Conservation (phyloP, 2,329 filamentous ascomycete species). For the Colletotrichum echinochloae region DNA sequence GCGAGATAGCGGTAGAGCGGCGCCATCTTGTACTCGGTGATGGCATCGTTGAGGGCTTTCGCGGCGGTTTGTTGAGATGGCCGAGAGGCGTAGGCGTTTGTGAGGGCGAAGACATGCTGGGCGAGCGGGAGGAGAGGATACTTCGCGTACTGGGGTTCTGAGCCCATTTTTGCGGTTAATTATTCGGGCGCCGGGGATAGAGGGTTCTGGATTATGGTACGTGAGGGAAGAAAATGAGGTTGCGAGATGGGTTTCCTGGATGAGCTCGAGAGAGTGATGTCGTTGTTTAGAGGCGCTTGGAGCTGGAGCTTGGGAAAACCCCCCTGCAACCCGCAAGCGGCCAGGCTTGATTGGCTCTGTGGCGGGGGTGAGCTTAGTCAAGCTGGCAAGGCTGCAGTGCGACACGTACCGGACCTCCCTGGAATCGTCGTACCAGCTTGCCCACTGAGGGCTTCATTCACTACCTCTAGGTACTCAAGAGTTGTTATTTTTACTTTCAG, state of each 20-base stretch:
- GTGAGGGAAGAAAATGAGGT: conserved; percentile 19
- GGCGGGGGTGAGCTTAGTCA: conserved; percentile 35
- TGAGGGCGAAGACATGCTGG: conserved; percentile 89
- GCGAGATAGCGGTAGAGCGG: conserved; percentile 87
- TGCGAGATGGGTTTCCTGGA: conserved; percentile 20
- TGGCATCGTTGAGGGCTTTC: conserved; percentile 84
- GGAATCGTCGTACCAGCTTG: neutral
- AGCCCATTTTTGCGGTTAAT: conserved; percentile 64
- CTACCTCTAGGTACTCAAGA: no score
- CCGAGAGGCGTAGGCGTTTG: conserved; percentile 79
- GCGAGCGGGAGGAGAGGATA: conserved; percentile 85
- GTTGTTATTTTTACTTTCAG: neutral
- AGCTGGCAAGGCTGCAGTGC: conserved; percentile 40
- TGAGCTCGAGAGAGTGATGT: conserved; percentile 38
- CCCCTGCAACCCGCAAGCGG: conserved; percentile 39
- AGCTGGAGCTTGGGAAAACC: conserved; percentile 36
- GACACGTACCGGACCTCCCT: conserved; percentile 40
- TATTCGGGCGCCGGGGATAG: neutral
- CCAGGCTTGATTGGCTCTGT: conserved; percentile 29
- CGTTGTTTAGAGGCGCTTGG: conserved; percentile 36
- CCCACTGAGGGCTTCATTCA: neutral
- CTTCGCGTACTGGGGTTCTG: conserved; percentile 87
- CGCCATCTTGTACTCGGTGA: conserved; percentile 86
- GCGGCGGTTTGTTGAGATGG: conserved; percentile 76
- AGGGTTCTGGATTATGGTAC: neutral